phyloP scores from a whole-genome alignment of 2,329 filamentous ascomycete species.

The Calonectria honghensis region DNA sequence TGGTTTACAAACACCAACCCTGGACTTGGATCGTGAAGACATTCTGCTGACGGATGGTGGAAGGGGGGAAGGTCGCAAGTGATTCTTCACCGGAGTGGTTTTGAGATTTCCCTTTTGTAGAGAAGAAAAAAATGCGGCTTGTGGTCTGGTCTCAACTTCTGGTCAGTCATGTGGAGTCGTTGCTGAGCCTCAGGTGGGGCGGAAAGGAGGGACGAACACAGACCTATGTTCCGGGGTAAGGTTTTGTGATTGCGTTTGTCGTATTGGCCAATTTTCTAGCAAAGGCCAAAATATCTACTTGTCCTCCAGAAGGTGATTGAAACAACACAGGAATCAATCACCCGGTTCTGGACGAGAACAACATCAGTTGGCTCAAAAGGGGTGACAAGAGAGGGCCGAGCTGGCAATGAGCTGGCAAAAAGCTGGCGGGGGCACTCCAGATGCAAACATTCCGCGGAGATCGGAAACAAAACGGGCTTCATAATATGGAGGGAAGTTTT shows the following conservation, averaged over 20 bases:
- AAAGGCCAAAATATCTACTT: neutral
- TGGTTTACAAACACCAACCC: neutral
- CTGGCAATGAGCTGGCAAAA: too few relatives aligned
- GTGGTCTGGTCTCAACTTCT: neutral
- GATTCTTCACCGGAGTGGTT: neutral
- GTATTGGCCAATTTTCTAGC: neutral
- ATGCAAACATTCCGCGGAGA: too few relatives aligned
- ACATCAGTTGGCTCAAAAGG: neutral
- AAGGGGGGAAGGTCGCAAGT: neutral
- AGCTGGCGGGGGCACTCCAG: too few relatives aligned
- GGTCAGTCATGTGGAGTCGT: neutral
- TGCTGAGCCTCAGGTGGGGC: neutral
- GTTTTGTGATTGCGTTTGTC: neutral
- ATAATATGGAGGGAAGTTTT: too few relatives aligned
- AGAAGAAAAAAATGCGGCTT: neutral
- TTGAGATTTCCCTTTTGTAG: neutral
- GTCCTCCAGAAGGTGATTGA: neutral
- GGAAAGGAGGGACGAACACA: too few relatives aligned
- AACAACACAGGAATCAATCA: neutral
- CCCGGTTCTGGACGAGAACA: neutral
- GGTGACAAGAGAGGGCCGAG: too few relatives aligned
- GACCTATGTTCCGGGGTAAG: neutral
- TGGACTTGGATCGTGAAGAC: neutral
- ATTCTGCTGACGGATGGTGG: neutral
- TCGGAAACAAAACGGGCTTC: neutral